Evolutionary conservation across 2,329 filamentous ascomycete genomes (phyloP).

Genomic region (Xylaria arbuscula): DNA sequence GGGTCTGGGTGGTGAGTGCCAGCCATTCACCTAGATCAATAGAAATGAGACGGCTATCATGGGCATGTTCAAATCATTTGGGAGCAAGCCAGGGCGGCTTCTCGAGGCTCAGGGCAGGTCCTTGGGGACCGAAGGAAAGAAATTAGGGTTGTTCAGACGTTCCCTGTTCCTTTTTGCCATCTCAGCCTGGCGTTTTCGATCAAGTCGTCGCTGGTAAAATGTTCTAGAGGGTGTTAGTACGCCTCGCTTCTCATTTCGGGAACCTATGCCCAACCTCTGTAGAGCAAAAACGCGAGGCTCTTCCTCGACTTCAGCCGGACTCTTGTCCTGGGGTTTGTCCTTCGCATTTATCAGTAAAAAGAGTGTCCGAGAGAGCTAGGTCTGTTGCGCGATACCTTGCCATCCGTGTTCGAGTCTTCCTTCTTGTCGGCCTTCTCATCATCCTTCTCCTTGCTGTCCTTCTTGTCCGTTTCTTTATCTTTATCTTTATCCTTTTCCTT

Average conservation of each 20-base stretch:
- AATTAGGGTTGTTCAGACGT: slow-evolving; percentile 78
- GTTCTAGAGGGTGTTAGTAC: slow-evolving; percentile 62
- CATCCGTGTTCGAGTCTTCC: slow-evolving; percentile 49
- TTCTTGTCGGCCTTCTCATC: slow-evolving; percentile 53
- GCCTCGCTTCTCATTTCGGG: background rate
- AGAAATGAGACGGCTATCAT: slow-evolving; percentile 7
- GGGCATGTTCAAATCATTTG: slow-evolving; percentile 3
- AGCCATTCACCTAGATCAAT: slow-evolving; percentile 8
- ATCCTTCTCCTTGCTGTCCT: slow-evolving; percentile 50
- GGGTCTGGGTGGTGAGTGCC: background rate
- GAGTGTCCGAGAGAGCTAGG: background rate
- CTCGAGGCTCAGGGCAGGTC: slow-evolving; percentile 41
- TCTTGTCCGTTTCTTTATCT: slow-evolving; percentile 57
- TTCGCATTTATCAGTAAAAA: slow-evolving; percentile 43
- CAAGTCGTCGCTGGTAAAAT: slow-evolving; percentile 87
- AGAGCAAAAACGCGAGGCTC: slow-evolving; percentile 85
- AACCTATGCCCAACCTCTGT: slow-evolving; percentile 68
- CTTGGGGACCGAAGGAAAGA: slow-evolving; percentile 88
- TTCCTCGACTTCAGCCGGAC: slow-evolving; percentile 62
- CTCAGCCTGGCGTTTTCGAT: slow-evolving; percentile 82
- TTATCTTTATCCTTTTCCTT: slow-evolving; percentile 60
- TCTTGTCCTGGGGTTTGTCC: slow-evolving; percentile 52
- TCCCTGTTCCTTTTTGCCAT: slow-evolving; percentile 84
- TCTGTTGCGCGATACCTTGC: slow-evolving; percentile 44
- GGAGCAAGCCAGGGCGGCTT: background rate